These are phyloP conservation scores for Neurospora tetrasperma DNA, from an alignment of 495 filamentous ascomycete genomes.

Conservation along the genomic window DNA sequence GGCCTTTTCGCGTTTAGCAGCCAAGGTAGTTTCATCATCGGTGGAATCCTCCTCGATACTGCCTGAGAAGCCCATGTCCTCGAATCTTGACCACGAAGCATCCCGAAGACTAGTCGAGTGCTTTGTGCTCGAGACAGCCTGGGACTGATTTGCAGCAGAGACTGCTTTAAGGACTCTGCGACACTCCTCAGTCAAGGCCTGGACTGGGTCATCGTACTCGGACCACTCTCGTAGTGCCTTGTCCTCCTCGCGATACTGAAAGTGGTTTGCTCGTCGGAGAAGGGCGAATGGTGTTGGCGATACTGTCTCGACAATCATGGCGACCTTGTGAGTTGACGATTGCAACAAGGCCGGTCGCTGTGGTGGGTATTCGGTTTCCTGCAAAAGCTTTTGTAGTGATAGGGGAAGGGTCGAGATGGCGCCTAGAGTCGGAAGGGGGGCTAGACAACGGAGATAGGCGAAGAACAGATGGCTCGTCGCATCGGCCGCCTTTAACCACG, in stretches of 20 bases:
- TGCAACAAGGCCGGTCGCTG: slow-evolving; percentile 68
- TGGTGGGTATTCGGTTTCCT: slow-evolving; percentile 92
- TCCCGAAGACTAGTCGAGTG: slow-evolving; percentile 62
- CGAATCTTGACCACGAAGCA: slow-evolving; percentile 91
- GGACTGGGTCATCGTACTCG: slow-evolving; percentile 79
- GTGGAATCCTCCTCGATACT: slow-evolving; percentile 60
- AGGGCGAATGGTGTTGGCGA: slow-evolving; percentile 91
- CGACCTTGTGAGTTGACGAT: slow-evolving; percentile 72
- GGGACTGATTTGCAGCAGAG: slow-evolving; percentile 77
- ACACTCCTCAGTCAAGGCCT: slow-evolving; percentile 87
- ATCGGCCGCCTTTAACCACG: slow-evolving; percentile 78
- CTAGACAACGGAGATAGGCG: slow-evolving; percentile 83
- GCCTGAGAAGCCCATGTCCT: slow-evolving; percentile 85
- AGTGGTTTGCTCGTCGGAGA: slow-evolving; percentile 83
- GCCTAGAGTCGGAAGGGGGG: slow-evolving; percentile 63
- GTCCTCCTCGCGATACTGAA: slow-evolving; percentile 88
- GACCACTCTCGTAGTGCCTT: slow-evolving; percentile 71
- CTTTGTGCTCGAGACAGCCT: slow-evolving; percentile 51
- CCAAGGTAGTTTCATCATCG: slow-evolving; percentile 44
- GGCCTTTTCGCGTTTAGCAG: slow-evolving; percentile 13
- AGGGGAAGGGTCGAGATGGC: slow-evolving; percentile 78
- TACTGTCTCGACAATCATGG: slow-evolving; percentile 94
- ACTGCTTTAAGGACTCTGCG: slow-evolving; percentile 80
- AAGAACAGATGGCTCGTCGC: slow-evolving; percentile 96
- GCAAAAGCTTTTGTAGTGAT: slow-evolving; percentile 78